Conservation (phyloP, 1,284 basidiomycete genomes). For the Ustilago loliicola region DNA sequence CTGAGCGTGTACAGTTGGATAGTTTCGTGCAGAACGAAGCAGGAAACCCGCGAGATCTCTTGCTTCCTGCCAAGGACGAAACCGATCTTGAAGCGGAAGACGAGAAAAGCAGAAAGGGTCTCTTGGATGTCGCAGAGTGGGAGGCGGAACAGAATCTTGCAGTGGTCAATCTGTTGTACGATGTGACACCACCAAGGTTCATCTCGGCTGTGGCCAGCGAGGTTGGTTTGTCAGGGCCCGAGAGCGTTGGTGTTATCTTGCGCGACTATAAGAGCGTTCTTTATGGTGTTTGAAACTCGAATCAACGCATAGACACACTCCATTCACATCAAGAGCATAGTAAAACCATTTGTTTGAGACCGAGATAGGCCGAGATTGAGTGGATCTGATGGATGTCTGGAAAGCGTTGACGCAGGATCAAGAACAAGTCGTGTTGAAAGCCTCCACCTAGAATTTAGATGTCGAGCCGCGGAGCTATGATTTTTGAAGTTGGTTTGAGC, state of each 20-base stretch:
- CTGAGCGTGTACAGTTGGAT: slow-evolving; percentile 91
- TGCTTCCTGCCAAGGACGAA: slow-evolving; percentile 37
- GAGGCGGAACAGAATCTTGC: slow-evolving; percentile 46
- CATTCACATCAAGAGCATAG: too few species aligned
- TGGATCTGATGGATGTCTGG: neutral
- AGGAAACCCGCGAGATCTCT: slow-evolving; percentile 54
- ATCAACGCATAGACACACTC: neutral
- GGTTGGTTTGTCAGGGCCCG: slow-evolving; percentile 67
- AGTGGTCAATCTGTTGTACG: slow-evolving; percentile 67
- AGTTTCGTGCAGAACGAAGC: slow-evolving; percentile 96
- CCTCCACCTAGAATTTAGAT: neutral
- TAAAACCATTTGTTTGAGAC: too few species aligned
- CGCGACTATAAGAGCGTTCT: slow-evolving; percentile 69
- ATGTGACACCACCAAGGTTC: slow-evolving; percentile 68
- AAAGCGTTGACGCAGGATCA: neutral
- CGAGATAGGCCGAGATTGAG: neutral
- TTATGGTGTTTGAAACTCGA: slow-evolving; percentile 52
- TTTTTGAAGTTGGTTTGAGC: slow-evolving; percentile 2
- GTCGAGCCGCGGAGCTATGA: neutral
- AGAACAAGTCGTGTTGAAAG: too few species aligned
- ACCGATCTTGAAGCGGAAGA: slow-evolving; percentile 17
- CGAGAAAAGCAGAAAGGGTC: slow-evolving; percentile 18
- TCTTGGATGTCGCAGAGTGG: slow-evolving; percentile 56
- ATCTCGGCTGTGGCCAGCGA: slow-evolving; percentile 67
- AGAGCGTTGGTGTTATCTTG: slow-evolving; percentile 68